These are phyloP conservation scores for Tillandsia fasciculata DNA, from an alignment of 176 grass and related monocot species.

Conservation along the genomic window DNA sequence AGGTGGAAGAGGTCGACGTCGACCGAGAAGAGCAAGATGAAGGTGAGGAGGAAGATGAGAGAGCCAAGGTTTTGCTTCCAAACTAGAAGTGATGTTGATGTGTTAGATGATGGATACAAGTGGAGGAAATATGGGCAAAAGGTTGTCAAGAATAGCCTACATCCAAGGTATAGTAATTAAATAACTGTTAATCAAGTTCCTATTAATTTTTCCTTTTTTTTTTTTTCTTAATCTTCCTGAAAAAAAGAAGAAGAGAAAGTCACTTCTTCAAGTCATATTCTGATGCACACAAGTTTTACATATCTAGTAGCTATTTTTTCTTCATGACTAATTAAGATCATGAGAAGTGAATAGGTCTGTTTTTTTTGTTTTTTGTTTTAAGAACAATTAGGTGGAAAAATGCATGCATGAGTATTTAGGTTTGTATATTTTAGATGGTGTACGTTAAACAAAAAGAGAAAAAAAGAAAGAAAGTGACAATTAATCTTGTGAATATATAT, in stretches of 20 bases:
- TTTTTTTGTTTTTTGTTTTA: no score
- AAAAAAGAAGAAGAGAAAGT: no score
- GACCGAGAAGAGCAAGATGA: constrained; percentile 68
- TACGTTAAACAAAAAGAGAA: no score
- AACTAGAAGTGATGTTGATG: constrained; percentile 89
- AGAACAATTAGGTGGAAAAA: no score
- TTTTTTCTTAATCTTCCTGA: neutral
- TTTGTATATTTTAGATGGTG: no score
- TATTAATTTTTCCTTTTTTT: neutral
- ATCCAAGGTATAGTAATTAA: constrained; percentile 58
- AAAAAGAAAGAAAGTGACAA: no score
- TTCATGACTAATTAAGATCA: neutral
- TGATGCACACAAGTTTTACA: no score
- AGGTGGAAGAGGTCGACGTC: constrained; percentile 63
- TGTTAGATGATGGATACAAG: constrained; percentile 92
- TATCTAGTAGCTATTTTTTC: neutral
- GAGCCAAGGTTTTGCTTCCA: constrained; percentile 99
- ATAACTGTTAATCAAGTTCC: neutral
- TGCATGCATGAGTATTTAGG: no score
- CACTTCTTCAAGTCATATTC: no score
- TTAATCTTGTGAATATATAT: no score
- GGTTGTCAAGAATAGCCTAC: constrained; percentile 94
- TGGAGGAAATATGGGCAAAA: constrained; percentile 99
- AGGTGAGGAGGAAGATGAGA: constrained; percentile 91
- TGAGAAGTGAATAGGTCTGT: neutral